Percentiles rank a stretch among this genome's conserved stretches.
Evolutionary conservation across 2,329 filamentous ascomycete species (phyloP).

Genomic region (Decorospora gaudefroyi): DNA sequence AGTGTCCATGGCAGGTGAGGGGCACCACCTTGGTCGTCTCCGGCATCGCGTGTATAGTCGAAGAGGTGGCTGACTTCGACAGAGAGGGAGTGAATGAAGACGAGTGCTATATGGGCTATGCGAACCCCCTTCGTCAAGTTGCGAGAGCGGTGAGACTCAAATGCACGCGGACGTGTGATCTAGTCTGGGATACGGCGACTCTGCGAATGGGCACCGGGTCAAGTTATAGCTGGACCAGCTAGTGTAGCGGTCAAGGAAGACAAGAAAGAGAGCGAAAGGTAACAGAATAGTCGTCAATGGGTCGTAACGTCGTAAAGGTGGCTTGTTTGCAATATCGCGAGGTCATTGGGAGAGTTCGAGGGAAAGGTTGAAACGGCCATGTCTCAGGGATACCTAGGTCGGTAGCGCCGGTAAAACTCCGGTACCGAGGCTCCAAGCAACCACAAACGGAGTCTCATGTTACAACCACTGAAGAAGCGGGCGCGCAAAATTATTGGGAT

Average conservation of each 20-base stretch:
- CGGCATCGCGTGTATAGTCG: conserved; percentile 30
- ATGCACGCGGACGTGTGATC: conserved; percentile 19
- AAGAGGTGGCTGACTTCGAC: not conserved
- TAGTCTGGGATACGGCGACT: conserved; percentile 13
- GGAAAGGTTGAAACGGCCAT: conserved; percentile 22
- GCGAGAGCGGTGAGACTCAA: conserved; percentile 19
- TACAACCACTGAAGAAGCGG: too few relatives aligned
- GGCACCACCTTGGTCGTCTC: conserved; percentile 70
- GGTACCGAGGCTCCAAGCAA: conserved; percentile 15
- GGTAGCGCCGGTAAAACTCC: conserved; percentile 24
- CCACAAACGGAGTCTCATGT: too few relatives aligned
- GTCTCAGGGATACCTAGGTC: conserved; percentile 15
- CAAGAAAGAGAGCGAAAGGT: conserved; percentile 23
- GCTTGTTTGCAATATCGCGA: conserved; percentile 15
- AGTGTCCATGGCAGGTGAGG: conserved; percentile 92
- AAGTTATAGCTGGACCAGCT: not conserved
- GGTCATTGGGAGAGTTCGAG: conserved; percentile 14
- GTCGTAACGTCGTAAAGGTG: conserved; percentile 41
- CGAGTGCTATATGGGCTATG: not conserved
- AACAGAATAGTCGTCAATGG: conserved; percentile 34
- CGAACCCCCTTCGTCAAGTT: conserved; percentile 4
- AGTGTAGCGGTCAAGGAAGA: conserved; percentile 6
- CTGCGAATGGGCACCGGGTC: too few relatives aligned
- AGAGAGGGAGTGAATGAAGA: not conserved
- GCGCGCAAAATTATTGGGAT: too few relatives aligned